A percentile compares a stretch with the other conserved stretches of the same genome.
Evolutionary conservation across 257 asterid genomes (phyloP).

Genomic region (Gardenia jasminoides): DNA sequence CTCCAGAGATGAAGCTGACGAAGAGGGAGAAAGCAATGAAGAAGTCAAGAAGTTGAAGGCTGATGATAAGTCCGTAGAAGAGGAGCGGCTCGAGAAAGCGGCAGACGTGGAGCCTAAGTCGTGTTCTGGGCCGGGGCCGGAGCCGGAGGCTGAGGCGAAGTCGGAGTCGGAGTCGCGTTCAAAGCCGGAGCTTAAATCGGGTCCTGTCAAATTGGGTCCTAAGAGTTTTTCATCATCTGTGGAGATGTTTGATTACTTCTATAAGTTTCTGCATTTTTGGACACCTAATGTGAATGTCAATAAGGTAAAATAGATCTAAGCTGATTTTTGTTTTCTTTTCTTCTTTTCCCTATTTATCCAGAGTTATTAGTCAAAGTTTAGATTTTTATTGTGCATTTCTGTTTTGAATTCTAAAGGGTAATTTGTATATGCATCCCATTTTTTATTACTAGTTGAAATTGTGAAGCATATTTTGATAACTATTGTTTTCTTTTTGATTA

Average conservation of each 20-base stretch:
- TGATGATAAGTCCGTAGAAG: conserved; percentile 39
- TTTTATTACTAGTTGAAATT: neutral
- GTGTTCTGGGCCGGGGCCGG: conserved; percentile 16
- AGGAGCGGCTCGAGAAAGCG: conserved; percentile 13
- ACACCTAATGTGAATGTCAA: conserved; percentile 54
- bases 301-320: conserved; percentile 42
- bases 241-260: conserved; percentile 72
- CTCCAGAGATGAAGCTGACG: conserved; percentile 47
- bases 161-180: conserved; percentile 11
- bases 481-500: neutral
- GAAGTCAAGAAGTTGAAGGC: conserved; percentile 44
- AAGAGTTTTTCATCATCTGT: conserved; percentile 63
- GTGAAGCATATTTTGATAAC: neutral
- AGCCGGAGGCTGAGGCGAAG: conserved; percentile 9
- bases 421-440: neutral
- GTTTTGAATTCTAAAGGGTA: neutral
- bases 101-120: conserved; percentile 19
- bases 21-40: conserved; percentile 30
- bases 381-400: neutral
- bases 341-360: neutral
- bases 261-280: conserved; percentile 72
- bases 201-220: conserved; percentile 48
- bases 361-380: neutral
- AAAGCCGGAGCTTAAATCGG: conserved; percentile 23
- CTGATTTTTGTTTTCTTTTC: neutral